A percentile compares a stretch with the other conserved stretches of the same genome.
These are phyloP conservation scores for Boletus mariae DNA, from an alignment of 1,284 basidiomycete species.

Conservation along the genomic window DNA sequence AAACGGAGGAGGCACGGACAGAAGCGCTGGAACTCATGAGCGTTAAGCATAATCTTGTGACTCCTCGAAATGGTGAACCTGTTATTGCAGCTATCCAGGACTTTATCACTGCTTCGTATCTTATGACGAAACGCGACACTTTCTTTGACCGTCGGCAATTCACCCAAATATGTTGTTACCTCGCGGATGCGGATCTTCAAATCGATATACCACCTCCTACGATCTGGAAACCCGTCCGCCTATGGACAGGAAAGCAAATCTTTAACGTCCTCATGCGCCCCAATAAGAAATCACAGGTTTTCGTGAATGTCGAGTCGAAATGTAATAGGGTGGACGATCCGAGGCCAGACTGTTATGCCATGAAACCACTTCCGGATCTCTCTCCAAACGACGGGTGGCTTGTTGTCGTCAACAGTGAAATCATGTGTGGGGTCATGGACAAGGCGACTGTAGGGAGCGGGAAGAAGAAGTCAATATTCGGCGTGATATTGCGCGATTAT, in stretches of 20 bases:
- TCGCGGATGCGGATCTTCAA: constrained; percentile 87
- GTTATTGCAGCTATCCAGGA: constrained; percentile 98
- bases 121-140: constrained; percentile 89
- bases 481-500: constrained; percentile 96
- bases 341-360: constrained; percentile 56
- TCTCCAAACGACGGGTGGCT: constrained; percentile 98
- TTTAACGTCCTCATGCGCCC: constrained; percentile 97
- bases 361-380: constrained; percentile 75
- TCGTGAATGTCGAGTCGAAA: constrained; percentile 95
- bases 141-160: constrained; percentile 96
- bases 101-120: constrained; percentile 96
- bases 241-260: constrained; percentile 99
- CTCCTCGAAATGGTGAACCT: constrained; percentile 95
- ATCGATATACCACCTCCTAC: constrained; percentile 96
- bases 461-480: constrained; percentile 99
- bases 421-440: constrained; percentile 99
- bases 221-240: constrained; percentile 87
- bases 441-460: constrained; percentile 98
- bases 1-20: constrained; percentile 97
- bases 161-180: constrained; percentile 94
- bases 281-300: constrained; percentile 78
- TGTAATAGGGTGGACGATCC: constrained; percentile 94
- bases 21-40: constrained; percentile 98
- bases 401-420: constrained; percentile 96
- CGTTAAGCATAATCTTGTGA: constrained; percentile 96